Percentiles rank a stretch among this genome's conserved stretches.
These are phyloP conservation scores for Lunasporangiospora selenospora DNA, from an alignment of 192 early-diverging fungal genomes.

Conservation along the genomic window DNA sequence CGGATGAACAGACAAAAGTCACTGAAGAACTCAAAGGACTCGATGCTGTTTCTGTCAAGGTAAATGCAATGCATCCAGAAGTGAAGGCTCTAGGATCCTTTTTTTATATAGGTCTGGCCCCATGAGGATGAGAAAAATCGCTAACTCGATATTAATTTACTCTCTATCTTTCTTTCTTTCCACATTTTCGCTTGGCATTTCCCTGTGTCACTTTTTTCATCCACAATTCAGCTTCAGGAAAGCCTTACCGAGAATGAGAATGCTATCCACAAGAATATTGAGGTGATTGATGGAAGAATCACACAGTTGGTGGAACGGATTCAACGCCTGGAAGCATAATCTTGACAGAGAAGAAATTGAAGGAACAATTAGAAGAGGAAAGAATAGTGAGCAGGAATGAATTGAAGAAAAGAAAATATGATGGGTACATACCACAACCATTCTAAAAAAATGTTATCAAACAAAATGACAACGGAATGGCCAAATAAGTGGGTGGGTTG, in stretches of 20 bases:
- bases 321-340: slow-evolving; percentile 36
- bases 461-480: too few species aligned
- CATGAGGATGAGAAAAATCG: not conserved
- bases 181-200: not conserved
- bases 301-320: slow-evolving; percentile 68
- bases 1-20: slow-evolving; percentile 72
- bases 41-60: slow-evolving; percentile 60
- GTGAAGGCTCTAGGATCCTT: not conserved
- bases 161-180: not conserved
- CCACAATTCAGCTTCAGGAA: slow-evolving; percentile 48
- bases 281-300: slow-evolving; percentile 69
- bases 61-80: slow-evolving; percentile 19
- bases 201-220: not conserved
- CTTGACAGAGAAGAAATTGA: not conserved
- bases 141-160: too few species aligned
- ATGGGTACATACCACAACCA: too few species aligned
- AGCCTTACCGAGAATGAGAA: slow-evolving; percentile 66
- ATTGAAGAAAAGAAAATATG: not conserved
- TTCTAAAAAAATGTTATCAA: too few species aligned
- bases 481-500: too few species aligned
- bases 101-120: not conserved
- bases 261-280: slow-evolving; percentile 69
- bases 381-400: not conserved
- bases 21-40: slow-evolving; percentile 69
- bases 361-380: not conserved